Conservation (phyloP, 345 rosid species). For the Carallia brachiata region DNA sequence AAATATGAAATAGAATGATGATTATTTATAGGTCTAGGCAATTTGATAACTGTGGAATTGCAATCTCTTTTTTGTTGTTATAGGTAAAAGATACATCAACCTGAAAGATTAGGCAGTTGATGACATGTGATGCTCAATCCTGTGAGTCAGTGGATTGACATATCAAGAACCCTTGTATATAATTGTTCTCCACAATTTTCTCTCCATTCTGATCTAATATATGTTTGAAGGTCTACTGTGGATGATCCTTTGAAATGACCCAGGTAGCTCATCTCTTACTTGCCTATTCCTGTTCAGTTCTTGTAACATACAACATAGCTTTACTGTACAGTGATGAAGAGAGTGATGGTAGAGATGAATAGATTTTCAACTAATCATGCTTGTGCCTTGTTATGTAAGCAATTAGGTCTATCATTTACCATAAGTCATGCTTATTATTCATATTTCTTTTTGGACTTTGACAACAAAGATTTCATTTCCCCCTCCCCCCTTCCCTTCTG, state of each 20-base stretch:
- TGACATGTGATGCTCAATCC: conserved; percentile 6
- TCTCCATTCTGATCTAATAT: conserved; percentile 20
- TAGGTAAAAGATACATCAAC: conserved; percentile 31
- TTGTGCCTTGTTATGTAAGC: conserved; percentile 30
- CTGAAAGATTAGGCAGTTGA: conserved; percentile 15
- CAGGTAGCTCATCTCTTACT: conserved; percentile 18
- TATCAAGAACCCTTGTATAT: conserved; percentile 8
- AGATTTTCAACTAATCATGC: conserved; percentile 36
- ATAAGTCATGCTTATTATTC: not conserved
- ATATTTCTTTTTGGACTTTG: not conserved
- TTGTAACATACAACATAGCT: conserved; percentile 33
- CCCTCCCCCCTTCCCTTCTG: not conserved
- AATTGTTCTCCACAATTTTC: conserved; percentile 8
- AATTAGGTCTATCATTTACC: conserved; percentile 17
- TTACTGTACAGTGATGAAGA: conserved; percentile 43
- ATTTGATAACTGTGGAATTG: conserved; percentile 4
- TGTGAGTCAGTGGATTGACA: conserved; percentile 9
- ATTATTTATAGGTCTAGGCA: not conserved
- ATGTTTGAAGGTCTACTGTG: conserved; percentile 14
- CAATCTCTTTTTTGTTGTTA: conserved; percentile 11
- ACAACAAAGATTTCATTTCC: not conserved
- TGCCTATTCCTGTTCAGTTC: conserved; percentile 9
- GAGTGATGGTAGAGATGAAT: conserved; percentile 27
- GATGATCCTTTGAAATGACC: conserved; percentile 16
- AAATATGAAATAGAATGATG: conserved; percentile 1